These are phyloP conservation scores for Davidsoniella virescens DNA, from an alignment of 2,329 filamentous ascomycete species.

Conservation along the genomic window DNA sequence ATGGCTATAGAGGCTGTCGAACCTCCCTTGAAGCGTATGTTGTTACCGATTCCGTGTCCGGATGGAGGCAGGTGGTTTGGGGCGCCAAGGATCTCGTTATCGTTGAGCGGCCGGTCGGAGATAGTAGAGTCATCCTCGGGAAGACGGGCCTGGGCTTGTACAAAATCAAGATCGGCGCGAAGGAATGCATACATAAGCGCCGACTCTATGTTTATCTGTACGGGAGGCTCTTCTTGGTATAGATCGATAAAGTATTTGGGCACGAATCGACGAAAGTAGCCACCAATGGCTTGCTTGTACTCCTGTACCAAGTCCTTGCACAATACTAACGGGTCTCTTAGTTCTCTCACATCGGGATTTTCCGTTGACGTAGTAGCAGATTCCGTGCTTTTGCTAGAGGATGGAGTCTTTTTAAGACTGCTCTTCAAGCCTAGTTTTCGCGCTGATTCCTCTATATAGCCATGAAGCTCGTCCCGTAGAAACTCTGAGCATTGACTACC, in stretches of 20 bases:
- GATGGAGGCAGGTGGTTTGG: slow-evolving; percentile 36
- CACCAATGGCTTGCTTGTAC: slow-evolving; percentile 75
- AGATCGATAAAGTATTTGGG: slow-evolving; percentile 52
- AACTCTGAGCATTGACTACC: slow-evolving; percentile 80
- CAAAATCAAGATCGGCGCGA: slow-evolving; percentile 85
- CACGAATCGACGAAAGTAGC: slow-evolving; percentile 84
- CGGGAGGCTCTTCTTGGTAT: slow-evolving; percentile 8
- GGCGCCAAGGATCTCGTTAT: slow-evolving; percentile 62
- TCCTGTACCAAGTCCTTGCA: slow-evolving; percentile 55
- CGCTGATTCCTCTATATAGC: slow-evolving; percentile 73
- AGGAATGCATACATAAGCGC: slow-evolving; percentile 82
- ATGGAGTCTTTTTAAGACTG: slow-evolving; percentile 21
- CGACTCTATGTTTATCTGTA: slow-evolving; percentile 19
- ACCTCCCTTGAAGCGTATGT: slow-evolving; percentile 73
- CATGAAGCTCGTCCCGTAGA: slow-evolving; percentile 66
- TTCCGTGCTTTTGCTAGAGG: neutral
- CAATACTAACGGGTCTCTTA: slow-evolving; percentile 43
- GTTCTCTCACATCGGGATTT: slow-evolving; percentile 16
- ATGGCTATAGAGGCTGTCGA: slow-evolving; percentile 82
- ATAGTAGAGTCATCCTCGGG: slow-evolving; percentile 55
- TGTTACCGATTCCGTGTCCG: slow-evolving; percentile 51
- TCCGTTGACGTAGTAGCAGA: neutral
- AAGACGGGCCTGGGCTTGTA: slow-evolving; percentile 74
- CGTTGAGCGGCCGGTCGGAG: slow-evolving; percentile 65
- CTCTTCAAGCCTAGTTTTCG: slow-evolving; percentile 61